These are phyloP conservation scores for Akebia trifoliata DNA, from an alignment of 164 flowering plant species.

Conservation along the genomic window DNA sequence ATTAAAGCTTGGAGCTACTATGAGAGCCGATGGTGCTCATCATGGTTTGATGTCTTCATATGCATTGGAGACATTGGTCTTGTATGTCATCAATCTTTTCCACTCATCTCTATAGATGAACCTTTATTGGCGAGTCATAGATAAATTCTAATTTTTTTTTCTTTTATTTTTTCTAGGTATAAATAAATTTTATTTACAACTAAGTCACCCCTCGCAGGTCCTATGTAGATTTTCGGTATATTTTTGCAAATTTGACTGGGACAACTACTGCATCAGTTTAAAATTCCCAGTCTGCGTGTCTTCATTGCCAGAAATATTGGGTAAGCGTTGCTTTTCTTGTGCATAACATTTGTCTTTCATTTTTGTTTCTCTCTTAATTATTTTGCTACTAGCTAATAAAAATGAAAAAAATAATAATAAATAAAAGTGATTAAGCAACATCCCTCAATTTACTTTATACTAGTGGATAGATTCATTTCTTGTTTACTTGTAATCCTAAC, in stretches of 20 bases:
- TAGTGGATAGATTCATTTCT: no score
- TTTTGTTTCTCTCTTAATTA: not conserved
- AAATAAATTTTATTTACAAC: not conserved
- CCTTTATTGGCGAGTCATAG: conserved; percentile 64
- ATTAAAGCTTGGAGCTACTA: conserved; percentile 95
- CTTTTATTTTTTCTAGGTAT: not conserved
- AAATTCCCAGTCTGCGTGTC: conserved; percentile 60
- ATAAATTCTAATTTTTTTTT: not conserved
- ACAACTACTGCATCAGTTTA: conserved; percentile 66
- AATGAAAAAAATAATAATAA: no score
- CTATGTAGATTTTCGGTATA: conserved; percentile 82
- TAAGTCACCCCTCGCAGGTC: conserved; percentile 42
- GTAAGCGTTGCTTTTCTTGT: conserved; percentile 31
- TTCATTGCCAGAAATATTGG: conserved; percentile 62
- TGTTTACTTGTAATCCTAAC: not conserved
- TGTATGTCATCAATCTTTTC: conserved; percentile 72
- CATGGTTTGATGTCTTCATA: conserved; percentile 91
- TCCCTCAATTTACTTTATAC: not conserved
- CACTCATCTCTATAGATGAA: conserved; percentile 59
- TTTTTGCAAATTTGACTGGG: conserved; percentile 92
- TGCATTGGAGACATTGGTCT: conserved; percentile 84
- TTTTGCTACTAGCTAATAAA: not conserved
- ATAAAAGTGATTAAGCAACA: not conserved
- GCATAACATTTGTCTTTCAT: not conserved
- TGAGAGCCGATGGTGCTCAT: conserved; percentile 94